Evolutionary conservation across 1,284 basidiomycete genomes (phyloP).

Genomic region (Marasmius sp.): DNA sequence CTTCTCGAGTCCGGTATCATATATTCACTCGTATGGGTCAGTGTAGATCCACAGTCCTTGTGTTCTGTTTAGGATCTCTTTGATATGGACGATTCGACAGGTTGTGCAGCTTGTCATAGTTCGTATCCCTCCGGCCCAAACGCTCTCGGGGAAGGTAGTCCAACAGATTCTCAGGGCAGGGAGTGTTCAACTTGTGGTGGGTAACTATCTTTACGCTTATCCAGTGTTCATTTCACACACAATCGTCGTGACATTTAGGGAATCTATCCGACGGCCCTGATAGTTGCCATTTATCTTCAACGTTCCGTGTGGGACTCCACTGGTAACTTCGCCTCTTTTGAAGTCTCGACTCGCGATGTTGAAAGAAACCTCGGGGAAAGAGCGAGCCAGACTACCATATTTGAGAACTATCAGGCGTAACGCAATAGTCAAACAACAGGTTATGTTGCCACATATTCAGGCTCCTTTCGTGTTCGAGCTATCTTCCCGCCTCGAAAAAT

Average conservation of each 20-base stretch:
- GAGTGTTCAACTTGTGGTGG: background rate
- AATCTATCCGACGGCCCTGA: background rate
- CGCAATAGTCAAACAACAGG: too few relatives aligned
- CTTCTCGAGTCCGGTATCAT: background rate
- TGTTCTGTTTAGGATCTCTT: background rate
- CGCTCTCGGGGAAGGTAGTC: background rate
- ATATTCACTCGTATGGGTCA: background rate
- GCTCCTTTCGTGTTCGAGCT: too few relatives aligned
- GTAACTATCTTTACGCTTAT: background rate
- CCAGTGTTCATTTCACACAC: background rate
- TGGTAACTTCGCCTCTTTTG: background rate
- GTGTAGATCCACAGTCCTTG: background rate
- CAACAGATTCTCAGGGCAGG: background rate
- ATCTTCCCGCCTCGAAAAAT: too few relatives aligned
- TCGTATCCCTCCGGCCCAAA: background rate
- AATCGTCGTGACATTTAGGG: background rate
- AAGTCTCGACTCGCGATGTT: background rate
- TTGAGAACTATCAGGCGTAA: too few relatives aligned
- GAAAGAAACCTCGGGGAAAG: background rate
- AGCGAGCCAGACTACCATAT: too few relatives aligned
- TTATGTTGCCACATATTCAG: too few relatives aligned
- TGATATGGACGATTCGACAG: background rate
- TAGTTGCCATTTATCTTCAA: background rate
- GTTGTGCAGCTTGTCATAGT: background rate
- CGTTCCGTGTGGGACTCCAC: background rate